A percentile compares a stretch with the other conserved stretches of the same genome.
Evolutionary conservation across 805 yeast species (phyloP).

Genomic region (Huiozyma sinensis): DNA sequence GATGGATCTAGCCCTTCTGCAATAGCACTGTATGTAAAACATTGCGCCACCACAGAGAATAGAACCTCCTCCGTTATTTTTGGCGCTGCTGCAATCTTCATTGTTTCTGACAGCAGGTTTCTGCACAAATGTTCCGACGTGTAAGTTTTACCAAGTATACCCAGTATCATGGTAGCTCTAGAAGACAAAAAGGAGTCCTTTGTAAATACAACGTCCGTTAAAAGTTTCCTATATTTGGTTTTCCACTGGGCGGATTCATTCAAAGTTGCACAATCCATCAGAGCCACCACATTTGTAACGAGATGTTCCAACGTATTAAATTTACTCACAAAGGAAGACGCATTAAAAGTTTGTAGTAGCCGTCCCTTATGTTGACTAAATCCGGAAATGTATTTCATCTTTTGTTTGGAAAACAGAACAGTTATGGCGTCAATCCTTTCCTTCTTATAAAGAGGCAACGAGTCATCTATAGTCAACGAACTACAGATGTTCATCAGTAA

Average conservation of each 20-base stretch:
- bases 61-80: conserved; percentile 25
- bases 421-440: conserved; percentile 37
- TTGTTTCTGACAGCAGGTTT: conserved; percentile 21
- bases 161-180: conserved; percentile 58
- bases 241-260: conserved; percentile 46
- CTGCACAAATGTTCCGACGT: conserved; percentile 44
- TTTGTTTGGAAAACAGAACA: conserved; percentile 39
- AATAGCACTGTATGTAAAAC: conserved; percentile 32
- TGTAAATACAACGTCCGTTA: conserved; percentile 50
- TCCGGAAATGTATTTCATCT: conserved; percentile 61
- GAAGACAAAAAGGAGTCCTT: conserved; percentile 50
- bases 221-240: conserved; percentile 53
- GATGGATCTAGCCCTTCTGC: conserved; percentile 30
- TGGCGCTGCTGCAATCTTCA: conserved; percentile 28
- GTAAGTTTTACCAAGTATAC: conserved; percentile 55
- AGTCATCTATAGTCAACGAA: conserved; percentile 49
- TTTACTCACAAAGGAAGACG: conserved; percentile 31
- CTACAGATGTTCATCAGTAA: conserved; percentile 59
- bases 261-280: conserved; percentile 38
- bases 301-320: conserved; percentile 43
- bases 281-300: conserved; percentile 42
- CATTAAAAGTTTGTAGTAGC: conserved; percentile 25
- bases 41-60: conserved; percentile 28
- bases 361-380: conserved; percentile 44
- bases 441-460: conserved; percentile 33